Evolutionary conservation across 495 filamentous ascomycete species (phyloP).

Genomic region (Penicillium lividum): DNA sequence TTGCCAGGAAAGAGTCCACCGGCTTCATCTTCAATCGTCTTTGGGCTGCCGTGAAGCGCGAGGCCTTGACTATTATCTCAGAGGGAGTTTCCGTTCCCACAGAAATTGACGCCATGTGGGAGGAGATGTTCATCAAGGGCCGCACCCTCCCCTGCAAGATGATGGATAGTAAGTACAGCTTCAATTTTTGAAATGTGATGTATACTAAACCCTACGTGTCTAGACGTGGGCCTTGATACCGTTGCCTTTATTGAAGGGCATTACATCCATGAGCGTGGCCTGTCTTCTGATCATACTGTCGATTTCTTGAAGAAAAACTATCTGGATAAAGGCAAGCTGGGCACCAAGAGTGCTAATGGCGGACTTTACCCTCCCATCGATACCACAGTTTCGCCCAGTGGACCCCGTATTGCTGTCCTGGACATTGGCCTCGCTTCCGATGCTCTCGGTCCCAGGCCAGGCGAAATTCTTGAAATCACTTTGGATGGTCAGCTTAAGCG

Average conservation of each 20-base stretch:
- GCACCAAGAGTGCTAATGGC: constrained; percentile 24
- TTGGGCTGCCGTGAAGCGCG: constrained; percentile 57
- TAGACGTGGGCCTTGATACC: constrained; percentile 54
- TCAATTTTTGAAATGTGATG: too few relatives aligned
- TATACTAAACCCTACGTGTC: neutral
- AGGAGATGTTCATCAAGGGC: constrained; percentile 39
- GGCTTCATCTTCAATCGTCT: constrained; percentile 55
- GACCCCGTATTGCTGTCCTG: constrained; percentile 23
- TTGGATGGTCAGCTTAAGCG: constrained; percentile 17
- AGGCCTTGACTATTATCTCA: constrained; percentile 44
- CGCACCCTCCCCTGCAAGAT: constrained; percentile 26
- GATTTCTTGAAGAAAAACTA: constrained; percentile 43
- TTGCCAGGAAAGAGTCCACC: constrained; percentile 45
- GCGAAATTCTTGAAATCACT: constrained; percentile 25
- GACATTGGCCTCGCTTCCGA: constrained; percentile 31
- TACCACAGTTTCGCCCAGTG: neutral
- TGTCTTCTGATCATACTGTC: constrained; percentile 36
- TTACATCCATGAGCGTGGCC: constrained; percentile 46
- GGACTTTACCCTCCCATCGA: constrained; percentile 28
- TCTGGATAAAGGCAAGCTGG: constrained; percentile 40
- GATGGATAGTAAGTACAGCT: constrained; percentile 34
- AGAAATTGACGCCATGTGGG: constrained; percentile 47
- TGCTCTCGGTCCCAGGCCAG: constrained; percentile 16
- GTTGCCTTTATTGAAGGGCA: constrained; percentile 46
- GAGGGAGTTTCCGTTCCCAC: constrained; percentile 47